Conservation (phyloP, 2,329 filamentous ascomycete genomes). For the Colletotrichum aenigma region DNA sequence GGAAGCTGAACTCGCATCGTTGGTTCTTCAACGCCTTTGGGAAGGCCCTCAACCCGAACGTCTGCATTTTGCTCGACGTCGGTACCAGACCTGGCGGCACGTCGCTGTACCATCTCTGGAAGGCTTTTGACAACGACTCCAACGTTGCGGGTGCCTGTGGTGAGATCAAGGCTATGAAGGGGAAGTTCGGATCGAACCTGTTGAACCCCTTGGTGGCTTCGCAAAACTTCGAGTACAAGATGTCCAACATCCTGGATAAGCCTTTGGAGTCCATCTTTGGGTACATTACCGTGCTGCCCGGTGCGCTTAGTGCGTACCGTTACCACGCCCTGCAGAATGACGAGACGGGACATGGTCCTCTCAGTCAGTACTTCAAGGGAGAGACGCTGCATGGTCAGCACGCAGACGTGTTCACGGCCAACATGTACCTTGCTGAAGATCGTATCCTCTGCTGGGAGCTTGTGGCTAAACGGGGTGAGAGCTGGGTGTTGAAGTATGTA, state of each 20-base stretch:
- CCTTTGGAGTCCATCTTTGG: slow-evolving; percentile 96
- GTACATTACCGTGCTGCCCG: slow-evolving; percentile 96
- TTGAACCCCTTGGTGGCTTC: slow-evolving; percentile 94
- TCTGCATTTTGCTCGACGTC: slow-evolving; percentile 96
- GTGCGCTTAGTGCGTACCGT: slow-evolving; percentile 92
- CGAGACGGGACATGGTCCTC: slow-evolving; percentile 88
- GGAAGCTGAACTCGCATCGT: slow-evolving; percentile 97
- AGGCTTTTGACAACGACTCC: slow-evolving; percentile 96
- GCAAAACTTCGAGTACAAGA: slow-evolving; percentile 99
- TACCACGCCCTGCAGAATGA: slow-evolving; percentile 98
- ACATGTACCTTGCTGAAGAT: slow-evolving; percentile 93
- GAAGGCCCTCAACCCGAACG: slow-evolving; percentile 88
- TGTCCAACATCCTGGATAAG: slow-evolving; percentile 99
- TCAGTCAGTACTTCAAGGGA: slow-evolving; percentile 99
- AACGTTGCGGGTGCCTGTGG: slow-evolving; percentile 96
- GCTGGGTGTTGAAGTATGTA: slow-evolving; percentile 98
- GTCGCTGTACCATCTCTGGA: slow-evolving; percentile 98
- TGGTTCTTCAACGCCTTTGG: slow-evolving; percentile 99
- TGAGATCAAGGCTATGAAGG: slow-evolving; percentile 97
- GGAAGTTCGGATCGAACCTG: slow-evolving; percentile 79
- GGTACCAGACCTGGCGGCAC: slow-evolving; percentile 89
- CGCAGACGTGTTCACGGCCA: slow-evolving; percentile 96
- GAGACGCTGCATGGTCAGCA: slow-evolving; percentile 96
- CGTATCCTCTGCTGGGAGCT: slow-evolving; percentile 93
- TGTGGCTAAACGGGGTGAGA: slow-evolving; percentile 90